Conservation (phyloP, 1,284 basidiomycete species). For the Trichosporon ovoides region DNA sequence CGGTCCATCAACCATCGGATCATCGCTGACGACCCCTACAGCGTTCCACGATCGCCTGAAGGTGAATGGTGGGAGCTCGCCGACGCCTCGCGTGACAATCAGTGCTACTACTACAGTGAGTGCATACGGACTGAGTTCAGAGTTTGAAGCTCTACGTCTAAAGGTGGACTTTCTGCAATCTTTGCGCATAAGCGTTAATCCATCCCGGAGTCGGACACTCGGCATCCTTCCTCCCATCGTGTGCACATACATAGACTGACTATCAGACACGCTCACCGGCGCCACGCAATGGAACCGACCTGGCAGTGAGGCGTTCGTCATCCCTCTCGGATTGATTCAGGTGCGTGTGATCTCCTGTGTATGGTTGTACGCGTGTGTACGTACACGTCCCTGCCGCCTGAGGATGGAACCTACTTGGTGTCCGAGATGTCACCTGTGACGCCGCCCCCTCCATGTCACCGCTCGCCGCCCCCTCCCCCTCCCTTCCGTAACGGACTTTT, state of each 20-base stretch:
- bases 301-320: conserved; percentile 64
- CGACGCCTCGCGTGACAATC: conserved; percentile 68
- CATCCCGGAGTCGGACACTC: background rate
- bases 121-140: conserved; percentile 6
- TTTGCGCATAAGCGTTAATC: background rate
- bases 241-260: conserved; percentile 4
- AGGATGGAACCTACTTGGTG: background rate
- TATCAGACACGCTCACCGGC: conserved; percentile 63
- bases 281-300: conserved; percentile 87
- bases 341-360: too few relatives aligned
- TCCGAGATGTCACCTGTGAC: too few relatives aligned
- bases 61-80: conserved; percentile 95
- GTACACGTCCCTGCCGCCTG: too few relatives aligned
- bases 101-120: conserved; percentile 82
- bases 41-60: conserved; percentile 71
- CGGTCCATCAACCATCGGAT: background rate
- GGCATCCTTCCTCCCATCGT: background rate
- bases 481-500: too few relatives aligned
- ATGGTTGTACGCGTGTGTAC: background rate
- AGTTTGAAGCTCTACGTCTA: too few relatives aligned
- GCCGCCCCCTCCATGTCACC: too few relatives aligned
- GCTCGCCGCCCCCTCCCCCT: background rate
- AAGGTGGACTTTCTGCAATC: too few relatives aligned
- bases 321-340: conserved; percentile 81
- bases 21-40: conserved; percentile 33